Evolutionary conservation across 768 basidiomycete species (phyloP), one percentile per base, ranked within the genome.

Genomic region (Pisolithus orientalis): DNA sequence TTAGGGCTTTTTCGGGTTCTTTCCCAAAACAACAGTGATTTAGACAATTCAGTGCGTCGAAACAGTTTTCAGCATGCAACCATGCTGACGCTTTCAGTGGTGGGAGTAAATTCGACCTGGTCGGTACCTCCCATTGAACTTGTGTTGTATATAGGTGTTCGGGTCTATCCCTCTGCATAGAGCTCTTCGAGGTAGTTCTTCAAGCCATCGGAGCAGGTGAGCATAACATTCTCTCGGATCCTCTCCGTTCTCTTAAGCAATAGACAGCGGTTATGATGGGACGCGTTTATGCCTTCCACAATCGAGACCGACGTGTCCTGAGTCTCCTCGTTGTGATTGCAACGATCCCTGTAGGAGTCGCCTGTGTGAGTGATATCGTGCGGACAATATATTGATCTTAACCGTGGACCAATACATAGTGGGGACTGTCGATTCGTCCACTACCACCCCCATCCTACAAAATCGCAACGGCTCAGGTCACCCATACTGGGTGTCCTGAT

Each of bases 1-100:
- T 73, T 74, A 1, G 63, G 73, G 13, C 52, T 72, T 44, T 44
- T 73, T 10, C 64, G 72, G 29, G 66, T 57, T 29, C 72, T 71
- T 51, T 72, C 29, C 14, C 28, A 5, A 6, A 17, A 13, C 16
- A 31, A 9, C 13, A 16, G 0, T 31, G 44, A 16, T 9, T 8
- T 27, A 6, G 13, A 44, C 7, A 29, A 28, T 7, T 28, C 14
- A 27, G 44, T 45, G n/a, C 6, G 28, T 31, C 16, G 9, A 29
- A n/a, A 17, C 29, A 4, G n/a, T 31, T n/a, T 10, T 31, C 16
- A 27, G 27, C 9, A 43, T 29, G 2, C 29, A 29, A 11, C 14
- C 5, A 1, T 31, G 44, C 27, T 29, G 27, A 28, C 10, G 11
- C 10, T 5, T 9, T 29, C 27, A 28, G 7, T 45, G 28, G 13